These are phyloP conservation scores for Penicillium sclerotiorum DNA, from an alignment of 2,329 filamentous ascomycete species.

Conservation along the genomic window DNA sequence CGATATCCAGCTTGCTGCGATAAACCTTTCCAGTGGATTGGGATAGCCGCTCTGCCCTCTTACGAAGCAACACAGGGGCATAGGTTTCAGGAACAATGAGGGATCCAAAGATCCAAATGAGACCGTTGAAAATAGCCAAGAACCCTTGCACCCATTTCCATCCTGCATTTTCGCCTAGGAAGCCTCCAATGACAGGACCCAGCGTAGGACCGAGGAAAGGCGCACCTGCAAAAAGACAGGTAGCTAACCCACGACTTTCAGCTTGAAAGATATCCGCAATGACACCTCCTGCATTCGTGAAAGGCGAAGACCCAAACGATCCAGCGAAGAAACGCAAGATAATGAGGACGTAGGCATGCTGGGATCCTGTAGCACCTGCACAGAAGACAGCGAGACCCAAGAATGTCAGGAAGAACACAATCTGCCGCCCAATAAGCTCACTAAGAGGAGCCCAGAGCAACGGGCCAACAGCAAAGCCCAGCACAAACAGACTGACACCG, in stretches of 20 bases:
- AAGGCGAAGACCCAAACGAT: slow-evolving; percentile 46
- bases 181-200: slow-evolving; percentile 46
- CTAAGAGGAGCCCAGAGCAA: slow-evolving; percentile 38
- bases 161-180: slow-evolving; percentile 48
- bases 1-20: slow-evolving; percentile 34
- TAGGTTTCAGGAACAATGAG: slow-evolving; percentile 52
- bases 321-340: slow-evolving; percentile 61
- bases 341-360: slow-evolving; percentile 60
- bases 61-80: slow-evolving; percentile 50
- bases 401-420: slow-evolving; percentile 62
- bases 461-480: slow-evolving; percentile 45
- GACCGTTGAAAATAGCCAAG: slow-evolving; percentile 47
- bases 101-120: slow-evolving; percentile 45
- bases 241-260: slow-evolving; percentile 44
- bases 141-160: slow-evolving; percentile 52
- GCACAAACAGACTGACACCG: slow-evolving; percentile 42
- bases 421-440: slow-evolving; percentile 45
- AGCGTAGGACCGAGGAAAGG: slow-evolving; percentile 46
- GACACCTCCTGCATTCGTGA: slow-evolving; percentile 51
- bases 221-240: slow-evolving; percentile 46
- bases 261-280: slow-evolving; percentile 52
- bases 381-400: slow-evolving; percentile 60
- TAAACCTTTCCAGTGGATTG: slow-evolving; percentile 50
- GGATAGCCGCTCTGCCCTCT: slow-evolving; percentile 46
- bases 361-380: slow-evolving; percentile 57